These are phyloP conservation scores for Coemansia sp. DNA, from an alignment of 192 early-diverging fungal genomes.

Conservation along the genomic window DNA sequence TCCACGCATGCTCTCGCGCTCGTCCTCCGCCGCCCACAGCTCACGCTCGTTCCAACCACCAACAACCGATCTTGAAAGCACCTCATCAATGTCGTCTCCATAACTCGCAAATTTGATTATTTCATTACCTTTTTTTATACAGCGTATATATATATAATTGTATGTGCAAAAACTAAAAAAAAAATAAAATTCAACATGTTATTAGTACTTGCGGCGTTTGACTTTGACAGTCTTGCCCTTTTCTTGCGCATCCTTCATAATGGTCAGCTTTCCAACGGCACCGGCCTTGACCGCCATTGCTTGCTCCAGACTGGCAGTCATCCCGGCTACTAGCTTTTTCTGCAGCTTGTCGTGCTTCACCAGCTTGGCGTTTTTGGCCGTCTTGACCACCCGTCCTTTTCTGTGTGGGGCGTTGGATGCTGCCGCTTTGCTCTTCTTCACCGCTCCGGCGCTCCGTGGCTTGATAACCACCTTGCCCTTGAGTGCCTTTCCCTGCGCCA, in stretches of 20 bases:
- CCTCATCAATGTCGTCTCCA: constrained; percentile 9
- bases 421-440: constrained; percentile 1
- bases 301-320: constrained; percentile 48
- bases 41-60: constrained; percentile 24
- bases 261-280: constrained; percentile 68
- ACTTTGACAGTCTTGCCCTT: constrained; percentile 54
- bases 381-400: constrained; percentile 43
- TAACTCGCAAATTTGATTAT: not conserved
- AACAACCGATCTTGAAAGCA: constrained; percentile 5
- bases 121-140: no score
- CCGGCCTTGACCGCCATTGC: constrained; percentile 68
- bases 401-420: constrained; percentile 9
- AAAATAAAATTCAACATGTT: not conserved
- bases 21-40: constrained; percentile 46
- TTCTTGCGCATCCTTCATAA: constrained; percentile 62
- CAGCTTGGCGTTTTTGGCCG: constrained; percentile 34
- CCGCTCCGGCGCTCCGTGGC: constrained; percentile 12
- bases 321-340: constrained; percentile 43
- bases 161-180: no score
- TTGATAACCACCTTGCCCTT: constrained; percentile 36
- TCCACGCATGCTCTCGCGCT: constrained; percentile 8
- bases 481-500: constrained; percentile 47
- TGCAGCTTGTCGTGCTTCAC: constrained; percentile 35
- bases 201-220: constrained; percentile 54
- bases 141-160: no score